phyloP scores from a whole-genome alignment of 2,329 filamentous ascomycete genomes.

The Penicillium capsulatum region DNA sequence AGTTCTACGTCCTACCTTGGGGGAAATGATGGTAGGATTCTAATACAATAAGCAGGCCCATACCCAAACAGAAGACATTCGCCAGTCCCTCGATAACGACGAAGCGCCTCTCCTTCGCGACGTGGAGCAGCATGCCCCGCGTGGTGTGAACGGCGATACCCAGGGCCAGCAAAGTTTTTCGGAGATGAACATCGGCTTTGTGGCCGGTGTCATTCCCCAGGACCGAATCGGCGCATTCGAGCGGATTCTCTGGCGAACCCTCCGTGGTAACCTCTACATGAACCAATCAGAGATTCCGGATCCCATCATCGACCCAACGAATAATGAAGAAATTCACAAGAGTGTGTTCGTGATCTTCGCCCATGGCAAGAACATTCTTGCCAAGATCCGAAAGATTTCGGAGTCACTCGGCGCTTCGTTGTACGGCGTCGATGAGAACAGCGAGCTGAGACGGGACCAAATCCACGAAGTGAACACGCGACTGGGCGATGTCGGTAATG shows the following conservation, averaged over 20 bases:
- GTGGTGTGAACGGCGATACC: constrained; percentile 57
- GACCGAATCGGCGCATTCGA: constrained; percentile 94
- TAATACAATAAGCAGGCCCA: constrained; percentile 58
- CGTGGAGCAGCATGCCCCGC: constrained; percentile 72
- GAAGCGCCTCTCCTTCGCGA: constrained; percentile 92
- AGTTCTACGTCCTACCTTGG: constrained; percentile 5
- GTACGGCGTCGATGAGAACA: constrained; percentile 97
- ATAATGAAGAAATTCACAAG: constrained; percentile 89
- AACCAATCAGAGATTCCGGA: constrained; percentile 98
- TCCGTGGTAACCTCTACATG: constrained; percentile 98
- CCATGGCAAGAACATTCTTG: constrained; percentile 95
- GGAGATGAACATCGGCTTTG: constrained; percentile 98
- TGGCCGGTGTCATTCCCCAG: constrained; percentile 89
- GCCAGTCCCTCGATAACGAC: constrained; percentile 78
- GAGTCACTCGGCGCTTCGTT: constrained; percentile 94
- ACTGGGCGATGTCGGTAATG: constrained; percentile 83
- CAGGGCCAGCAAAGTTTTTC: constrained; percentile 82
- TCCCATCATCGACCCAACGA: constrained; percentile 82
- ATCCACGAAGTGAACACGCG: constrained; percentile 96
- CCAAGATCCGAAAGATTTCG: constrained; percentile 98
- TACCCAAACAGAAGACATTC: constrained; percentile 93
- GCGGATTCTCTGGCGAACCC: constrained; percentile 92
- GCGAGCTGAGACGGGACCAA: constrained; percentile 89
- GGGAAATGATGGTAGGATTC: constrained; percentile 4
- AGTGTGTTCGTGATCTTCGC: constrained; percentile 99